These are phyloP conservation scores for Pharnaceum exiguum DNA, from an alignment of 148 eudicot genomes.

Conservation along the genomic window DNA sequence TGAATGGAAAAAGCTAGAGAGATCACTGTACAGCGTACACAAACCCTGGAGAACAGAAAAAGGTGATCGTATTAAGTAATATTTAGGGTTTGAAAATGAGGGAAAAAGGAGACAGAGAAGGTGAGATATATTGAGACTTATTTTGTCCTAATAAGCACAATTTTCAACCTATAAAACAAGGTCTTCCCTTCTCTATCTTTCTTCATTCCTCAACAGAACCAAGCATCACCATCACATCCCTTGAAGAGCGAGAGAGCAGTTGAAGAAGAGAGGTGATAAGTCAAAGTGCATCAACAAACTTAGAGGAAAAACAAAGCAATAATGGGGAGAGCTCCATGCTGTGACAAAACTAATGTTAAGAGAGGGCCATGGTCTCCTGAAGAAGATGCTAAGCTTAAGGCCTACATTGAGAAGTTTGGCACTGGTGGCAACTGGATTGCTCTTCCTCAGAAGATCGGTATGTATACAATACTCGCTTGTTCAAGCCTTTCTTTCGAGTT, in stretches of 20 bases:
- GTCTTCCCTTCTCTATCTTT: conserved; percentile 40
- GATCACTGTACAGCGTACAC: too few relatives aligned
- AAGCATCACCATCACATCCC: too few relatives aligned
- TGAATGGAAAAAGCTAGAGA: background rate
- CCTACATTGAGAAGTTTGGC: conserved; percentile 67
- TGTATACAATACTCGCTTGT: background rate
- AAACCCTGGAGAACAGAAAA: conserved; percentile 8
- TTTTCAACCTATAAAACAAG: conserved; percentile 62
- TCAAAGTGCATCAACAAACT: background rate
- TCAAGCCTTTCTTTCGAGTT: too few relatives aligned
- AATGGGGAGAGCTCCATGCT: conserved; percentile 93
- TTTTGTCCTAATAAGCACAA: conserved; percentile 25
- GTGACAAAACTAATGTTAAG: conserved; percentile 87
- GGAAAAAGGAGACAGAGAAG: conserved; percentile 17
- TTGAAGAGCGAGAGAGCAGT: conserved; percentile 1
- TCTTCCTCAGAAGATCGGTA: conserved; percentile 91
- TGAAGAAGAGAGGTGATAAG: conserved; percentile 2
- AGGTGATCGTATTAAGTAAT: background rate
- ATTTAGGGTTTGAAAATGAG: conserved; percentile 7
- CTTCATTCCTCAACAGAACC: conserved; percentile 22
- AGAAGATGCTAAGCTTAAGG: conserved; percentile 86
- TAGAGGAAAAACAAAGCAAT: background rate
- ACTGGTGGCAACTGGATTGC: conserved; percentile 92
- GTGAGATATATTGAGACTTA: conserved; percentile 23
- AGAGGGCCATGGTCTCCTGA: conserved; percentile 92